Base-by-base conservation (phyloP, 257 asterid genomes). In the Gynochthodes officinalis region DNA sequence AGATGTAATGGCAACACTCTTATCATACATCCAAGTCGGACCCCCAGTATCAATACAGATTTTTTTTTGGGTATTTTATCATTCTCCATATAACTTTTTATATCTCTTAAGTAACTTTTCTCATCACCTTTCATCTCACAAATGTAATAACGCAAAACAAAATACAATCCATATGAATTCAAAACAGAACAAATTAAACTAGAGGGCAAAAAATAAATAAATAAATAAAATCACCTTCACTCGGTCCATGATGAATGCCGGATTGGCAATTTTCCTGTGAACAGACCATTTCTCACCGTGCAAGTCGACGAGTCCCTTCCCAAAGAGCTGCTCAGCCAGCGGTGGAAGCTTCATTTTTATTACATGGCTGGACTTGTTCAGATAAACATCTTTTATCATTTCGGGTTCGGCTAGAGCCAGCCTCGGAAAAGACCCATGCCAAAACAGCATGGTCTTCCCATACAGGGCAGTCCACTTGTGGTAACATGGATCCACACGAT, bases 401-500 rank as follows among this genome's bases (percentile, higher is more conserved):
- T 73, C 80, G 18, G 82, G 87, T 1, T 85, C 84, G 5, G 81
- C 67, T 18, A 82, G 64, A 21, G 86, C 81, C 43, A 85, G 27
- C 58, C 84, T 71, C 28, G 89, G 87, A 52, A 52, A 76, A 12
- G 81, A 46, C 62, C 89, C 89, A 25, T 78, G 78, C 89, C 87
- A 85, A 54, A 70, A 85, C 13, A 82, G 76, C 49, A 85, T 67
- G 21, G 74, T 82, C 60, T 76, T 85, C 8, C 89, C 87, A 39
- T 82, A 82, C 40, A 65, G 35, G 73, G 53, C 64, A 19, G 86
- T 77, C 89, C 89, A 84, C 39, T 73, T 77, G 76, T 77, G 42
- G 74, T 84, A 82, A 54, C 80, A 81, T 25, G 89, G 85, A 67
- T 67, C 65, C 43, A 73, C 89, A n/a, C 82, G 75, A 2, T 74